Base-by-base conservation (phyloP, 2,329 filamentous ascomycete genomes). In the Sporothrix euskadiensis region DNA sequence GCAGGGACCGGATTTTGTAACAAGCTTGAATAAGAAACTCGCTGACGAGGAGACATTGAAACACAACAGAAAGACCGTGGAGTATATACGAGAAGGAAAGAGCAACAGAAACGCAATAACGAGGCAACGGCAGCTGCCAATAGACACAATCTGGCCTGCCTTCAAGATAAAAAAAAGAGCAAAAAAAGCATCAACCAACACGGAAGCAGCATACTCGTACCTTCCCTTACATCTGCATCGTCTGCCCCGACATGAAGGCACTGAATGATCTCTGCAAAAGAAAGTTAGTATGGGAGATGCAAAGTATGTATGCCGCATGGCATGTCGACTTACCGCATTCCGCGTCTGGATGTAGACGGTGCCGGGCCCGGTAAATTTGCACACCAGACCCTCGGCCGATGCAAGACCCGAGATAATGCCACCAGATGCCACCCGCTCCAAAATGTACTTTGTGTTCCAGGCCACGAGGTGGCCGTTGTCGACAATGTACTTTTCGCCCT, bases 381-480 rank as follows among this genome's bases (percentile, higher is more conserved):
- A 99, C 4, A 97, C 94, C 49, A 98, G 84, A 0, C 96, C 96
- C 82, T 99, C 96, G 0, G 88, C 92, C 0, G 93, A 91, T 39
- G 90, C 89, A 30, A 97, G 82, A 10, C 91, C 90, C n/a, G 93
- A 95, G n/a, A 99, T 91, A 76, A 99, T 90, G 52, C 96, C 96
- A 1, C 96, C 96, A 3, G 92, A 96, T 0, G 95, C 91, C 4
- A 97, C 92, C 19, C 96, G 90, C 83, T 98, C 94, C 75, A 99
- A 89, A 4, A 93, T 87, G 79, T 98, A 99, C 79, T 97, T 94
- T 79, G 92, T 94, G 80, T 98, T 98, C 96, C 96, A 99, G 0
- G 96, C 95, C 0, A 98, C 94, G 0, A 98, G 86, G 78, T 98
- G 94, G 3, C 94, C 94, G 78, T 97, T 97, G 79, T 97, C 94